These are phyloP conservation scores for Lodderomyces metapsilosis DNA, from an alignment of 1,139 yeast genomes.

Conservation along the genomic window DNA sequence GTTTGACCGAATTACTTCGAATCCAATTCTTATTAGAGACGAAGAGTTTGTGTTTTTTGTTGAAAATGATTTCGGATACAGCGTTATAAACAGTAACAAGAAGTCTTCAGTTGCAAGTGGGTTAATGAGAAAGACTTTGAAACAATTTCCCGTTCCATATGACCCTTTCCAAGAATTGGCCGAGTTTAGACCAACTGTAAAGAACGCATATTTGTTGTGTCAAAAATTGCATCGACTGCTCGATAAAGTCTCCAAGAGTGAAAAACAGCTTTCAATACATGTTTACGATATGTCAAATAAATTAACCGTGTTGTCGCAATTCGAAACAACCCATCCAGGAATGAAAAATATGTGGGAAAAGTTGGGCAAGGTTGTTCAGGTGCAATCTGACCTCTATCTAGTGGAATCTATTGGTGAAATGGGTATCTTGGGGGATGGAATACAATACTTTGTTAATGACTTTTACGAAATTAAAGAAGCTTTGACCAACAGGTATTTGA, in stretches of 20 bases:
- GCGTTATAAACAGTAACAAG: constrained; percentile 58
- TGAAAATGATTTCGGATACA: constrained; percentile 83
- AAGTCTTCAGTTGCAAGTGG: constrained; percentile 75
- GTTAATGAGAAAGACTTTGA: constrained; percentile 78
- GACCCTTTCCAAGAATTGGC: constrained; percentile 83
- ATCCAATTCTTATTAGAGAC: constrained; percentile 79
- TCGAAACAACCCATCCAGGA: constrained; percentile 57
- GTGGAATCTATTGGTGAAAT: constrained; percentile 71
- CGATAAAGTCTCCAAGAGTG: constrained; percentile 53
- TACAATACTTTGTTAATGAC: constrained; percentile 64
- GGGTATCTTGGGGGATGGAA: constrained; percentile 77
- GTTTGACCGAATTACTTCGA: constrained; percentile 72
- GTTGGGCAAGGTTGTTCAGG: constrained; percentile 63
- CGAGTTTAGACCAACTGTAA: constrained; percentile 80
- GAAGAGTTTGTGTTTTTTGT: constrained; percentile 87
- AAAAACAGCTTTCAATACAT: constrained; percentile 55
- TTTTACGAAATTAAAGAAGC: constrained; percentile 90
- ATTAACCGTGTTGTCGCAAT: constrained; percentile 46
- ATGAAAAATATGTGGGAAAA: constrained; percentile 84
- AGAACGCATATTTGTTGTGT: constrained; percentile 64
- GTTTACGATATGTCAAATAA: constrained; percentile 67
- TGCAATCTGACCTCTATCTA: constrained; percentile 75
- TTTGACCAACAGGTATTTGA: constrained; percentile 82
- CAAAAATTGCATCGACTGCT: constrained; percentile 57
- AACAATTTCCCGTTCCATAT: constrained; percentile 88